Conservation (phyloP, 257 asterid species). For the Solanum verrucosum region DNA sequence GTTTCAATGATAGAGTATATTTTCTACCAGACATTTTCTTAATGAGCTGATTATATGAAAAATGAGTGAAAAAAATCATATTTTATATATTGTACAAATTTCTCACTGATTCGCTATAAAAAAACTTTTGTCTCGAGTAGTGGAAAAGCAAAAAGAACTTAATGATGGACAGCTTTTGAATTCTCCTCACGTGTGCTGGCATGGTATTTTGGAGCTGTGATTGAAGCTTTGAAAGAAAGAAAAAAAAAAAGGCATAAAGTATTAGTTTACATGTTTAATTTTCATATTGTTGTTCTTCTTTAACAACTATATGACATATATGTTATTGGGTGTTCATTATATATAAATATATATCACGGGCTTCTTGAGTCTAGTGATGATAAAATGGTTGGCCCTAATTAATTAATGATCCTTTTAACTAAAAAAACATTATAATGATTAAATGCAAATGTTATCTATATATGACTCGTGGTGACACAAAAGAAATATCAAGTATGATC, state of each 20-base stretch:
- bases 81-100: no score
- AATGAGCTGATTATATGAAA: neutral
- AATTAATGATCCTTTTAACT: neutral
- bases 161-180: neutral
- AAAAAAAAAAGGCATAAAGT: neutral
- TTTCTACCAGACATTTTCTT: neutral
- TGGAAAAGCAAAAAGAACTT: neutral
- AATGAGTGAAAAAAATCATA: neutral
- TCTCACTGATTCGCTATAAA: no score
- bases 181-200: constrained; percentile 13
- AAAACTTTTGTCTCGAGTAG: no score
- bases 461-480: neutral
- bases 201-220: neutral
- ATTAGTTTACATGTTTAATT: neutral
- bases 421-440: neutral
- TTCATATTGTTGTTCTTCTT: neutral
- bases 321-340: neutral
- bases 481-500: neutral
- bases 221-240: neutral
- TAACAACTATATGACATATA: neutral
- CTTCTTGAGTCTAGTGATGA: constrained; percentile 30
- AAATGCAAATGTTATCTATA: neutral
- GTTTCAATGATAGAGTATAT: neutral
- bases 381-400: neutral
- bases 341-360: constrained; percentile 29